Conservation (phyloP, 2,329 filamentous ascomycete species). For the Alternaria arbusti region DNA sequence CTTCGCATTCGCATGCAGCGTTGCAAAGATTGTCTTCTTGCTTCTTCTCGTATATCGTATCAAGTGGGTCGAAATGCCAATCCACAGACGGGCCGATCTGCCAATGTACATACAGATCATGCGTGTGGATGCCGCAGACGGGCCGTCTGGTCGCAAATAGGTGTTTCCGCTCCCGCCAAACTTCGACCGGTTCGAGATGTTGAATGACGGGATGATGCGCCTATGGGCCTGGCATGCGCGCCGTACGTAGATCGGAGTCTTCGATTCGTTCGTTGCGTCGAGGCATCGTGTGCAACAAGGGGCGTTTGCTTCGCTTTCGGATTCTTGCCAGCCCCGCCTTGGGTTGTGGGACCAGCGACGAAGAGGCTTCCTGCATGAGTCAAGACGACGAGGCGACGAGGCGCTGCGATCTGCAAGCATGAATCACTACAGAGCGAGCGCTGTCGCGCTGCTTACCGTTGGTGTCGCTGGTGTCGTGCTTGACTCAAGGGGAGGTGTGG, state of each 20-base stretch:
- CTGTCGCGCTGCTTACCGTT: not conserved
- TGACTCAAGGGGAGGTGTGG: not conserved
- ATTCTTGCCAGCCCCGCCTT: not conserved
- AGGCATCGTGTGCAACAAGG: slow-evolving; percentile 1
- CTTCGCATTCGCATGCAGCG: not conserved
- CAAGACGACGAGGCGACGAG: not conserved
- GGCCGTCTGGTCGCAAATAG: not conserved
- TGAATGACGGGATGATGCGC: not conserved
- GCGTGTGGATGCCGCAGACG: not conserved
- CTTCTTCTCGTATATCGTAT: not conserved
- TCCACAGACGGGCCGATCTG: not conserved
- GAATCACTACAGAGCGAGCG: not conserved
- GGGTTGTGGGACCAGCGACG: slow-evolving; percentile 5
- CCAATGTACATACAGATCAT: not conserved
- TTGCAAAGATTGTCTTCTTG: not conserved
- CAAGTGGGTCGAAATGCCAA: not conserved
- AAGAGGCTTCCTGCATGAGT: not conserved
- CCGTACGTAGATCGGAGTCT: not conserved
- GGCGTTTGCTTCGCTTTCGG: slow-evolving; percentile 9
- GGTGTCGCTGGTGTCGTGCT: not conserved
- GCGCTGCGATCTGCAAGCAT: not conserved
- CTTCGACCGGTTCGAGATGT: not conserved
- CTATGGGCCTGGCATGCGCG: too few species aligned
- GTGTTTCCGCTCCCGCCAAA: not conserved
- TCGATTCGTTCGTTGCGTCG: not conserved